A percentile compares a stretch with the other conserved stretches of the same genome.
phyloP scores from a whole-genome alignment of 345 rosid species.

The Carallia pectinifolia region DNA sequence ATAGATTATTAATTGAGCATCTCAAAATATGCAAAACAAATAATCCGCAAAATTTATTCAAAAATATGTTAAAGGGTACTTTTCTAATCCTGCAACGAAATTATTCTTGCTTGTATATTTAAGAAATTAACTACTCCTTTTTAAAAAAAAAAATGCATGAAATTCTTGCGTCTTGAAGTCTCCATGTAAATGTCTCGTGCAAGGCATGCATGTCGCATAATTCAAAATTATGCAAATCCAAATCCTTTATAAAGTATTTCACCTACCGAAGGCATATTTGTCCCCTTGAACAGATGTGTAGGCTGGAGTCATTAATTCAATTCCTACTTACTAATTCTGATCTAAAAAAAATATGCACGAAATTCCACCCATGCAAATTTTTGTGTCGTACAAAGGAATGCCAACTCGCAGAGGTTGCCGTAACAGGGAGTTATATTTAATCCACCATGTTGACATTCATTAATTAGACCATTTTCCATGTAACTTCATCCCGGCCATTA shows the following conservation, averaged over 20 bases:
- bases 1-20: no score
- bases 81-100: no score
- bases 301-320: no score
- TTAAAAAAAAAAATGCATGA: not conserved
- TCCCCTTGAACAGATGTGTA: not conserved
- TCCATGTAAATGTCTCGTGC: conserved; percentile 13
- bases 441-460: no score
- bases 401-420: no score
- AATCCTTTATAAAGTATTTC: not conserved
- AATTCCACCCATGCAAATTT: not conserved
- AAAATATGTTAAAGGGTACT: no score
- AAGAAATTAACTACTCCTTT: not conserved
- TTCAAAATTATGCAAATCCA: not conserved
- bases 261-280: not conserved
- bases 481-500: not conserved
- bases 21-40: no score
- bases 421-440: no score
- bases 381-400: not conserved
- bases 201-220: conserved; percentile 5
- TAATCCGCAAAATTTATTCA: no score
- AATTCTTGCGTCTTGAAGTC: conserved; percentile 8
- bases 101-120: not conserved
- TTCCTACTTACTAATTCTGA: not conserved
- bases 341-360: not conserved
- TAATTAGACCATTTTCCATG: not conserved